Evolutionary conservation across 1,139 yeast species (phyloP).

Genomic region (Nadsonia starkeyi-henricii): DNA sequence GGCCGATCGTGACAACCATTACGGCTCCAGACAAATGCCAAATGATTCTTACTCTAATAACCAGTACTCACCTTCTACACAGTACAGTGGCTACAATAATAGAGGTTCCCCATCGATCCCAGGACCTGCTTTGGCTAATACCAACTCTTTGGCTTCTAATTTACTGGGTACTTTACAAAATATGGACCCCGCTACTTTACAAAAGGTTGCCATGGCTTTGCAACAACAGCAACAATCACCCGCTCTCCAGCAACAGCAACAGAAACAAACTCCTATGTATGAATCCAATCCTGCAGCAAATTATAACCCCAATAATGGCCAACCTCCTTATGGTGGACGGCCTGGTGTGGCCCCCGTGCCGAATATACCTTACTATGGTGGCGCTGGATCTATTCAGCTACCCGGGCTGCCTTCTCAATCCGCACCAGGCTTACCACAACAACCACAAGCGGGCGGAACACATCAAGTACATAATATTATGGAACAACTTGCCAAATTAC

Average conservation of each 20-base stretch:
- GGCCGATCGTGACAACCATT: constrained; percentile 8
- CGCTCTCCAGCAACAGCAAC: constrained; percentile 13
- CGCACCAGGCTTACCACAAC: constrained; percentile 7
- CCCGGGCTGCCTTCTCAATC: constrained; percentile 2
- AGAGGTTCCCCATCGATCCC: constrained; percentile 1
- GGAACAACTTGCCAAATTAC: constrained; percentile 19
- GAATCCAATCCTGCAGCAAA: constrained; percentile 11
- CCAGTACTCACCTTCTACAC: background rate
- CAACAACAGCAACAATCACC: constrained; percentile 18
- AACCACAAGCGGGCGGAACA: constrained; percentile 7
- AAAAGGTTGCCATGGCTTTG: constrained; percentile 17
- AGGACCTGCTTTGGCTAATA: background rate
- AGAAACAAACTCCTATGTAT: constrained; percentile 10
- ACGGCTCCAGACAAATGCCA: constrained; percentile 1
- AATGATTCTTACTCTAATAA: background rate
- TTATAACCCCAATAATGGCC: constrained; percentile 9
- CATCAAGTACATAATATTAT: constrained; percentile 18
- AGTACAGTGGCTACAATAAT: background rate
- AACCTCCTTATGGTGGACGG: constrained; percentile 2
- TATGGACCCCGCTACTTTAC: constrained; percentile 22
- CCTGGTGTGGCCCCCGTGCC: constrained; percentile 8
- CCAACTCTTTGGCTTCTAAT: constrained; percentile 10
- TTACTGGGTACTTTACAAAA: constrained; percentile 17
- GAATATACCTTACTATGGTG: constrained; percentile 1
- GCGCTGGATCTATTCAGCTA: background rate